Evolutionary conservation across 805 yeast genomes (phyloP).

Genomic region (Ogataea saltuana): DNA sequence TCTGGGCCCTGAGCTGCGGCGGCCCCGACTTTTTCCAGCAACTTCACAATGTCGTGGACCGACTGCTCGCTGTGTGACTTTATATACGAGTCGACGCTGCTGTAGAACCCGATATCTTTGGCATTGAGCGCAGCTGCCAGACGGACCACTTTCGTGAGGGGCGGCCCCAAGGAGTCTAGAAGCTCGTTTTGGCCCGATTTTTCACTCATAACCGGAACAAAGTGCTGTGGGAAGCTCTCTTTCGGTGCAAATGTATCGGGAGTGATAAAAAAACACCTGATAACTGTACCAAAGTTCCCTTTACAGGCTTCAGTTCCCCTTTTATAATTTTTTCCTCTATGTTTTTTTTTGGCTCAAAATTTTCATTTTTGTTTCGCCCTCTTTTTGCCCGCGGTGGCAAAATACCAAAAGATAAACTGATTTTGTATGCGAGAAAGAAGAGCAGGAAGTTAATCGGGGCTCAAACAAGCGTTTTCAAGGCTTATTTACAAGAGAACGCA

Average conservation of each 20-base stretch:
- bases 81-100: constrained; percentile 56
- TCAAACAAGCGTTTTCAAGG: no score
- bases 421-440: not conserved
- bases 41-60: constrained; percentile 43
- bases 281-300: not conserved
- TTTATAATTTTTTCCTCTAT: not conserved
- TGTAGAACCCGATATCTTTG: constrained; percentile 78
- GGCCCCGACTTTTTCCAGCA: constrained; percentile 33
- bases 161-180: constrained; percentile 40
- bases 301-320: not conserved
- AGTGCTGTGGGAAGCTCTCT: no score
- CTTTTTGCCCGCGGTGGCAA: constrained; percentile 1
- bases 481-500: no score
- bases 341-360: not conserved
- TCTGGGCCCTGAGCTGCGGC: constrained; percentile 7
- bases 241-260: no score
- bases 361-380: not conserved
- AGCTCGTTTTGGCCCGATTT: constrained; percentile 4
- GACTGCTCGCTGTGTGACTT: constrained; percentile 41
- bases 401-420: not conserved
- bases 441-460: no score
- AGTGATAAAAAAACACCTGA: constrained; percentile 4
- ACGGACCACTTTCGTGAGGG: constrained; percentile 58
- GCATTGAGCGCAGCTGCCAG: constrained; percentile 70
- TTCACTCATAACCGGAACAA: constrained; percentile 1